These are phyloP conservation scores for Eruca vesicaria DNA, from an alignment of 441 rosid genomes.

Conservation along the genomic window DNA sequence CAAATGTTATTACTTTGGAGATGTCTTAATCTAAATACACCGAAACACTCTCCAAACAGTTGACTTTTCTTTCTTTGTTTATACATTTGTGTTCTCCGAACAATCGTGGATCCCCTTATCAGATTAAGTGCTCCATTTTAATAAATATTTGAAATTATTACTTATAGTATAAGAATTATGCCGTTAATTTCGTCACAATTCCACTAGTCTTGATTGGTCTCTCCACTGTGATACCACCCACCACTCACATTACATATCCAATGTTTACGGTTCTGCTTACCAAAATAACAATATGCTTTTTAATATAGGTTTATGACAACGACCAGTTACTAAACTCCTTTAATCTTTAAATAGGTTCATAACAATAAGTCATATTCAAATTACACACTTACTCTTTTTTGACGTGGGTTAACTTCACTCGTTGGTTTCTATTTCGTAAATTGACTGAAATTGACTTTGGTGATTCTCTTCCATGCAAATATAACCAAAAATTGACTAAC, in stretches of 20 bases:
- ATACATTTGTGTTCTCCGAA: constrained; percentile 3
- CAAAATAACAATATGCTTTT: constrained; percentile 13
- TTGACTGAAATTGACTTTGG: constrained; percentile 31
- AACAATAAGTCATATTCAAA: constrained; percentile 16
- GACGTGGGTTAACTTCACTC: constrained; percentile 37
- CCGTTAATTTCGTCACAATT: constrained; percentile 31
- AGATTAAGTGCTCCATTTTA: constrained; percentile 1
- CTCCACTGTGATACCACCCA: constrained; percentile 34
- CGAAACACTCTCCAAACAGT: constrained; percentile 10
- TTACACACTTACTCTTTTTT: neutral
- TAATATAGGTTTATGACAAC: neutral
- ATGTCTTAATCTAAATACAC: constrained; percentile 31
- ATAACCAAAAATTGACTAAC: constrained; percentile 26
- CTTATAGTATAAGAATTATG: constrained; percentile 12
- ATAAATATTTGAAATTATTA: neutral
- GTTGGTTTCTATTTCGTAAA: constrained; percentile 29
- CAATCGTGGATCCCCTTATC: constrained; percentile 7
- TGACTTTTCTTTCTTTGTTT: neutral
- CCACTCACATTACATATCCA: constrained; percentile 31
- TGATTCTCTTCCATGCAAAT: constrained; percentile 34
- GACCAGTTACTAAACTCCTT: constrained; percentile 14
- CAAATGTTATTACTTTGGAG: constrained; percentile 16
- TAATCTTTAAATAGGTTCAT: neutral
- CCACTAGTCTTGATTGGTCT: constrained; percentile 38
- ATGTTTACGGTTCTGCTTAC: constrained; percentile 32